Conservation (phyloP, 1,139 yeast genomes). For the Sugiyamaella novakii region DNA sequence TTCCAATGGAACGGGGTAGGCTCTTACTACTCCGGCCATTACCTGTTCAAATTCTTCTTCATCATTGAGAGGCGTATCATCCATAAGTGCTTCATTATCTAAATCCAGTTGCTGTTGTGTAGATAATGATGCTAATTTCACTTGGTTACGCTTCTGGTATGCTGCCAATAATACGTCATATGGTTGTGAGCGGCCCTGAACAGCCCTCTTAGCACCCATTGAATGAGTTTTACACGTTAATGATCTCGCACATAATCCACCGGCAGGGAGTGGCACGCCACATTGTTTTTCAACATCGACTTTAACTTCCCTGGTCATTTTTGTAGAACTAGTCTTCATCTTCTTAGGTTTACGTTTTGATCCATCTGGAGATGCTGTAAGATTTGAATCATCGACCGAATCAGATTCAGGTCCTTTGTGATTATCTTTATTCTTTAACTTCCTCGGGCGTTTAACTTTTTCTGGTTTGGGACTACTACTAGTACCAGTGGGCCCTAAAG, state of each 20-base stretch:
- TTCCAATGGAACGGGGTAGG: conserved; percentile 80
- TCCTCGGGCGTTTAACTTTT: conserved; percentile 9
- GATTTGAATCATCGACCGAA: conserved; percentile 6
- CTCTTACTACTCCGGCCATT: conserved; percentile 77
- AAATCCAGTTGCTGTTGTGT: conserved; percentile 38
- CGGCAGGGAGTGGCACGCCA: conserved; percentile 91
- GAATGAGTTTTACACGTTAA: conserved; percentile 96
- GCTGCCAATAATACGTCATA: conserved; percentile 86
- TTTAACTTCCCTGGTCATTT: conserved; percentile 64
- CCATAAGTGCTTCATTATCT: conserved; percentile 35
- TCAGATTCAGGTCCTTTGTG: conserved; percentile 9
- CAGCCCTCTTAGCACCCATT: conserved; percentile 97
- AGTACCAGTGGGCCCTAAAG: conserved; percentile 1
- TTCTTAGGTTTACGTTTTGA: conserved; percentile 20
- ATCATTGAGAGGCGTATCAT: conserved; percentile 48
- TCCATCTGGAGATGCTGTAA: conserved; percentile 10
- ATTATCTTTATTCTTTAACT: conserved; percentile 9
- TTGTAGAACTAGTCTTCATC: conserved; percentile 49
- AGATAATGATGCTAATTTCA: conserved; percentile 62
- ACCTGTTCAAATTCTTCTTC: conserved; percentile 94
- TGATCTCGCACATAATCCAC: conserved; percentile 92
- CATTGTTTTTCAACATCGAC: conserved; percentile 95
- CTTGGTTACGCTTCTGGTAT: conserved; percentile 90
- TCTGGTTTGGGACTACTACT: conserved; percentile 13
- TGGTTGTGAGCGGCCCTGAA: conserved; percentile 88